A percentile compares a stretch with the other conserved stretches of the same genome.
Evolutionary conservation across 495 filamentous ascomycete species (phyloP).

Genomic region (Saxophila tyrrhenica): DNA sequence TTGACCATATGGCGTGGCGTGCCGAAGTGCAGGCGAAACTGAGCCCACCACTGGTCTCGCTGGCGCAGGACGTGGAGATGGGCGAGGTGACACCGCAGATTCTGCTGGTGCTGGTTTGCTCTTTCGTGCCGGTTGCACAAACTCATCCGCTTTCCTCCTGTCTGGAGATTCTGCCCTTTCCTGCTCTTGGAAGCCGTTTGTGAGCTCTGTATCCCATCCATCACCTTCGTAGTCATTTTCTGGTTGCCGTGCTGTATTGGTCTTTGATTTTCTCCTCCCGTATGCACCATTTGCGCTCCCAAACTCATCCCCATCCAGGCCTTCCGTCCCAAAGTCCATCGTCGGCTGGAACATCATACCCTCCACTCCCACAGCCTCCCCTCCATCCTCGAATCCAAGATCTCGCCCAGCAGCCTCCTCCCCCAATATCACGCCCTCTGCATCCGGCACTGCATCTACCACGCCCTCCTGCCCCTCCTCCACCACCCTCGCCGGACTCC

Average conservation of each 20-base stretch:
- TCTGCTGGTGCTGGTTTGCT: neutral
- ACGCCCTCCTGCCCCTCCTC: neutral
- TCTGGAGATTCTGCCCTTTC: too few relatives aligned
- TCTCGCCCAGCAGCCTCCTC: neutral
- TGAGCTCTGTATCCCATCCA: neutral
- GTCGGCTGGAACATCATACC: too few relatives aligned
- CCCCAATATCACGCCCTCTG: neutral
- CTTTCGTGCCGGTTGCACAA: neutral
- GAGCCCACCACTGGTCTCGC: neutral
- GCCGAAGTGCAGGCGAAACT: neutral
- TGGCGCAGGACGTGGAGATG: neutral
- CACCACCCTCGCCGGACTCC: neutral
- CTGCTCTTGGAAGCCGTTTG: neutral
- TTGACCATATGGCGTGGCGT: neutral
- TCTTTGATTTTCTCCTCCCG: too few relatives aligned
- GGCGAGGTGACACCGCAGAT: neutral
- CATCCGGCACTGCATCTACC: neutral
- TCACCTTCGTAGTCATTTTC: too few relatives aligned
- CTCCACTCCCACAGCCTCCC: too few relatives aligned
- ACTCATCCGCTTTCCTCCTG: neutral
- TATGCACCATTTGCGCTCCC: neutral
- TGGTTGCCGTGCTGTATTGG: too few relatives aligned
- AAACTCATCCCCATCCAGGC: neutral
- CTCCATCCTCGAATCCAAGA: too few relatives aligned
- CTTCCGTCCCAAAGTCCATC: too few relatives aligned